phyloP scores from a whole-genome alignment of 2,329 filamentous ascomycete genomes.

The Arachnopeziza araneosa region DNA sequence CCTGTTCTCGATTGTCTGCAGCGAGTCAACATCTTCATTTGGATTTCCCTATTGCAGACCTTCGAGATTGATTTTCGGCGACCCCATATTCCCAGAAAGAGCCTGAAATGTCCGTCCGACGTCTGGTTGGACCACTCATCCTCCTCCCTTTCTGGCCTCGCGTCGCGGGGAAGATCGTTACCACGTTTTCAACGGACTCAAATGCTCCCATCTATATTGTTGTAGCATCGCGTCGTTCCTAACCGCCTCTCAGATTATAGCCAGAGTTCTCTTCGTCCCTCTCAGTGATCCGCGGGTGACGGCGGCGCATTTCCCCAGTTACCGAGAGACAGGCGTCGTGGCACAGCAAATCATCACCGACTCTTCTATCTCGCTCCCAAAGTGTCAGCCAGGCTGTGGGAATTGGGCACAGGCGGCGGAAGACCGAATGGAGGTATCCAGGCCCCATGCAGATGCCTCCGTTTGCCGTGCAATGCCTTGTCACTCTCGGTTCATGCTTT shows the following conservation, averaged over 20 bases:
- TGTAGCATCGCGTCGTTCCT: too few species aligned
- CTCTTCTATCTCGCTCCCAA: background rate
- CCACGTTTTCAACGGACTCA: background rate
- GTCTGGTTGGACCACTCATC: background rate
- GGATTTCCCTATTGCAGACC: background rate
- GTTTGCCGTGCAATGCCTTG: background rate
- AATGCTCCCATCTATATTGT: background rate
- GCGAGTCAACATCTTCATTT: background rate
- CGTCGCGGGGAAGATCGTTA: background rate
- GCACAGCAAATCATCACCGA: too few species aligned
- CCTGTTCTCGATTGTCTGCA: too few species aligned
- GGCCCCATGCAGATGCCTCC: background rate
- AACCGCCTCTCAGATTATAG: background rate
- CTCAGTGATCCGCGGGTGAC: background rate
- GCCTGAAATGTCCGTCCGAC: background rate
- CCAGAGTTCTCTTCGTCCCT: too few species aligned
- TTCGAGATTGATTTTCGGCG: background rate
- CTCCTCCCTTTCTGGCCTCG: background rate
- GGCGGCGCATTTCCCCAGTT: constrained; percentile 9
- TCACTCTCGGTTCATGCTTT: background rate
- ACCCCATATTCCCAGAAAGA: background rate
- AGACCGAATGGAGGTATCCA: background rate
- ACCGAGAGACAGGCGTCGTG: constrained; percentile 1
- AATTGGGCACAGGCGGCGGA: background rate
- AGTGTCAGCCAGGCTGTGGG: background rate